Percentiles rank a stretch among this genome's conserved stretches.
Conservation (phyloP, 371 early-diverging fungal genomes). For the Basidiobolus meristosporus region DNA sequence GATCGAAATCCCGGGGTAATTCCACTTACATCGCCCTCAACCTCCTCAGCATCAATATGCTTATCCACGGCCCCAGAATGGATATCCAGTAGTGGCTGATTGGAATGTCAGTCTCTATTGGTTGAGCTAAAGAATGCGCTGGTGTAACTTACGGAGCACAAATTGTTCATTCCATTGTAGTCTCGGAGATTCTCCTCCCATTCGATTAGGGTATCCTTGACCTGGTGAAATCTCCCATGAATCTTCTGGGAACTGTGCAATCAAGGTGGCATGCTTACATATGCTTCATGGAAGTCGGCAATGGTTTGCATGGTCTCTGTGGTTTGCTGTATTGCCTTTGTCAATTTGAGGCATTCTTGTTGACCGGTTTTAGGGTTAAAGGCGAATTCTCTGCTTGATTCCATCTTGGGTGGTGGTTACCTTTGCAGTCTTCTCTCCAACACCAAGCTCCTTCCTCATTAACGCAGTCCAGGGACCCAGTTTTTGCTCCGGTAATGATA, state of each 20-base stretch:
- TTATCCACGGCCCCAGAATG: slow-evolving; percentile 15
- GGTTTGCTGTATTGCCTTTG: slow-evolving; percentile 15
- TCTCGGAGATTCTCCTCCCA: slow-evolving; percentile 4
- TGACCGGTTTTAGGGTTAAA: not conserved
- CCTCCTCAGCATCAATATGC: slow-evolving; percentile 11
- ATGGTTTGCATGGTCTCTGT: slow-evolving; percentile 17
- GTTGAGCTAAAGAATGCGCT: too few species aligned
- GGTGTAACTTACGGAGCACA: too few species aligned
- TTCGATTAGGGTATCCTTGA: slow-evolving; percentile 1
- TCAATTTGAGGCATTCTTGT: slow-evolving; percentile 14
- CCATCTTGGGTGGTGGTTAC: too few species aligned
- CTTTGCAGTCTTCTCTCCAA: slow-evolving; percentile 17
- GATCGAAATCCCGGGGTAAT: too few species aligned
- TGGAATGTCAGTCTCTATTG: too few species aligned
- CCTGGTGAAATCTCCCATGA: not conserved
- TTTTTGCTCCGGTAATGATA: slow-evolving; percentile 12
- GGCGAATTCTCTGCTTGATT: not conserved
- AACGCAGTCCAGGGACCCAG: slow-evolving; percentile 8
- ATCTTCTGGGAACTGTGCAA: not conserved
- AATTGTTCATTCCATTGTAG: slow-evolving; percentile 1
- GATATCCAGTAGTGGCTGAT: slow-evolving; percentile 16
- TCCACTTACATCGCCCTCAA: slow-evolving; percentile 10
- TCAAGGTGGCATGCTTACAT: slow-evolving; percentile 8
- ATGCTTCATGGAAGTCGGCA: slow-evolving; percentile 11
- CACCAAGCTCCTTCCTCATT: slow-evolving; percentile 20